Percentiles rank a stretch among this genome's conserved stretches.
Conservation (phyloP, 1,284 basidiomycete genomes). For the Trametes hirsuta region DNA sequence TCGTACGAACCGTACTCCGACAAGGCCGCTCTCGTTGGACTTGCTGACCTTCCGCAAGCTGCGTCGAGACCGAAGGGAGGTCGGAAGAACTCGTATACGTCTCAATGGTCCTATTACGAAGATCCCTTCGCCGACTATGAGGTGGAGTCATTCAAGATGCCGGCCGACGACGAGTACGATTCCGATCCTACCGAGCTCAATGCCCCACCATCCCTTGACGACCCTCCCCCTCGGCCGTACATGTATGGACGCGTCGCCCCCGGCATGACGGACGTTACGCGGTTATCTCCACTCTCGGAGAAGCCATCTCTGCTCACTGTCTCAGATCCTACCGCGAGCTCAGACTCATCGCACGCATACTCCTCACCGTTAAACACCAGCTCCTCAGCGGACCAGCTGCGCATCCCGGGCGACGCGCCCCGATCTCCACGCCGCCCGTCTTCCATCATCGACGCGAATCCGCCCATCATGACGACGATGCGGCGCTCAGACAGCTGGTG, state of each 20-base stretch:
- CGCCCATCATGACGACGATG: conserved; percentile 36
- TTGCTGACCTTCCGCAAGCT: conserved; percentile 18
- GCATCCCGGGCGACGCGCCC: conserved; percentile 33
- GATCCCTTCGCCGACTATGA: conserved; percentile 62
- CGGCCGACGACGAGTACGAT: conserved; percentile 30
- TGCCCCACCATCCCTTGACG: conserved; percentile 26
- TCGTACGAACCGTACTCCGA: conserved; percentile 52
- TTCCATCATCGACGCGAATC: conserved; percentile 45
- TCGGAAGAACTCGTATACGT: conserved; percentile 44
- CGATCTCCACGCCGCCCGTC: conserved; percentile 37
- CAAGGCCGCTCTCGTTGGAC: conserved; percentile 41
- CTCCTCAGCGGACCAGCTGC: conserved; percentile 23
- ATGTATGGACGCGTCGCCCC: conserved; percentile 32
- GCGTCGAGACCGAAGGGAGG: conserved; percentile 37
- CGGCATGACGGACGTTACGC: conserved; percentile 31
- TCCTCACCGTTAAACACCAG: conserved; percentile 4
- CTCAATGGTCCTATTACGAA: conserved; percentile 41
- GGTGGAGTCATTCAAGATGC: conserved; percentile 36
- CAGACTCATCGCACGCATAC: conserved; percentile 25
- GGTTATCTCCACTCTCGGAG: conserved; percentile 36
- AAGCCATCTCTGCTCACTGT: conserved; percentile 30
- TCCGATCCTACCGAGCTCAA: conserved; percentile 29
- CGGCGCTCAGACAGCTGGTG: conserved; percentile 51
- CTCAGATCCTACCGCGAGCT: conserved; percentile 24
- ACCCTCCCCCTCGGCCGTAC: conserved; percentile 34